Percentiles rank a stretch among this genome's conserved stretches.
These are phyloP conservation scores for Suillus discolor DNA, from an alignment of 768 basidiomycete species.

Conservation along the genomic window DNA sequence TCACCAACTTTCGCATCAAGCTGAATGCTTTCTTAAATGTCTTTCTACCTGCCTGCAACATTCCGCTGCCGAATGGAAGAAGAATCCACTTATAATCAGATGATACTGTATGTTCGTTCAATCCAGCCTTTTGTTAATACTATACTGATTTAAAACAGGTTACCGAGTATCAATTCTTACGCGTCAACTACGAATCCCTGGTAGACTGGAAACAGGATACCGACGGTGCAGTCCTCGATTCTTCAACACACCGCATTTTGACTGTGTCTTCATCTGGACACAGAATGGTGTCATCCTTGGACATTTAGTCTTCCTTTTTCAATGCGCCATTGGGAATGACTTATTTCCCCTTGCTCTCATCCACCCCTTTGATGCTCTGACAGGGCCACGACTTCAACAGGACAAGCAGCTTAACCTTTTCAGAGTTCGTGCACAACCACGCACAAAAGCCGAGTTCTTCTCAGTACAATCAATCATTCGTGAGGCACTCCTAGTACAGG, in stretches of 20 bases:
- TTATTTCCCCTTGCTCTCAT: slow-evolving; percentile 10
- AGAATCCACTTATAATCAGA: slow-evolving; percentile 6
- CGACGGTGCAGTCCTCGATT: slow-evolving; percentile 34
- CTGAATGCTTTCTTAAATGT: neutral
- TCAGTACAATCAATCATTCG: slow-evolving; percentile 30
- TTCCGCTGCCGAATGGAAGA: neutral
- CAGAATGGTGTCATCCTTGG: slow-evolving; percentile 17
- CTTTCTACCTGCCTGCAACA: neutral
- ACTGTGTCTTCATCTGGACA: slow-evolving; percentile 31
- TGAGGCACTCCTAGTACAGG: slow-evolving; percentile 27
- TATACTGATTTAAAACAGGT: slow-evolving; percentile 19
- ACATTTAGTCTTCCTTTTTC: slow-evolving; percentile 22
- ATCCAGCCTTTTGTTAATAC: neutral
- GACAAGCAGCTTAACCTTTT: slow-evolving; percentile 27
- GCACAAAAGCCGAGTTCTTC: slow-evolving; percentile 22
- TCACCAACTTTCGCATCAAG: slow-evolving; percentile 10
- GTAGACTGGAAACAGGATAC: slow-evolving; percentile 30
- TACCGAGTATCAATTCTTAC: slow-evolving; percentile 25
- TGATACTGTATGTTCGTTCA: neutral
- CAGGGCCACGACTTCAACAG: slow-evolving; percentile 8
- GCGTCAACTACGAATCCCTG: slow-evolving; percentile 29
- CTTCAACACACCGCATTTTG: slow-evolving; percentile 26
- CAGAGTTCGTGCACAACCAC: slow-evolving; percentile 14
- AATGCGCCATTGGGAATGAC: slow-evolving; percentile 12
- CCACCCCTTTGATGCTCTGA: slow-evolving; percentile 21